These are phyloP conservation scores for Penicillium robsamsonii DNA, from an alignment of 495 filamentous ascomycete genomes.

Conservation along the genomic window DNA sequence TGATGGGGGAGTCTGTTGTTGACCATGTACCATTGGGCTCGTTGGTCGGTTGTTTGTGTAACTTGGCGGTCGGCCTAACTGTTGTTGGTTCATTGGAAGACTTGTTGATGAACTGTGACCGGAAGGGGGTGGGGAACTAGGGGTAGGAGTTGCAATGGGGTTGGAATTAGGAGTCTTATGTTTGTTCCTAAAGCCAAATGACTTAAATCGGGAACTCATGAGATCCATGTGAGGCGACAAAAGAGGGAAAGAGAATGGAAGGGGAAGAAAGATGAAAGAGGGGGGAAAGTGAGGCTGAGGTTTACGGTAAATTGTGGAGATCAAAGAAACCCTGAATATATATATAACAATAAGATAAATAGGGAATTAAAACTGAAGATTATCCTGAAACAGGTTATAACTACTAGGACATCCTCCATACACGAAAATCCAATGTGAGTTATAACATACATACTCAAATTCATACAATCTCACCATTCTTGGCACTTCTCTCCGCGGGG, in stretches of 20 bases:
- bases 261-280: conserved; percentile 12
- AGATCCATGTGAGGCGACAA: conserved; percentile 41
- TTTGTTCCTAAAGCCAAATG: conserved; percentile 46
- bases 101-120: conserved; percentile 51
- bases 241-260: conserved; percentile 14
- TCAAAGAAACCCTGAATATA: conserved; percentile 8
- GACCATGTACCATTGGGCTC: conserved; percentile 59
- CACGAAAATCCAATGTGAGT: no score
- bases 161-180: conserved; percentile 37
- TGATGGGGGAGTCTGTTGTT: conserved; percentile 73
- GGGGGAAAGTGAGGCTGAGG: conserved; percentile 18
- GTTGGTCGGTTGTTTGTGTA: conserved; percentile 64
- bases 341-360: background rate
- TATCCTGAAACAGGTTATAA: no score
- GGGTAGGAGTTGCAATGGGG: conserved; percentile 34
- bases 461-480: no score
- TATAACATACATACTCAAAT: no score
- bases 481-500: no score
- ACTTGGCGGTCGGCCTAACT: conserved; percentile 64
- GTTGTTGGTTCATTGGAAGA: conserved; percentile 50
- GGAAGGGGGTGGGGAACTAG: conserved; percentile 40
- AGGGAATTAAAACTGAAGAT: background rate
- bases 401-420: no score
- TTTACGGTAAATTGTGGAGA: conserved; percentile 12
- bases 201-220: conserved; percentile 54